These are phyloP conservation scores for Nannochloropsis salina DNA, from an alignment of 108 stramenopile species.

Conservation along the genomic window DNA sequence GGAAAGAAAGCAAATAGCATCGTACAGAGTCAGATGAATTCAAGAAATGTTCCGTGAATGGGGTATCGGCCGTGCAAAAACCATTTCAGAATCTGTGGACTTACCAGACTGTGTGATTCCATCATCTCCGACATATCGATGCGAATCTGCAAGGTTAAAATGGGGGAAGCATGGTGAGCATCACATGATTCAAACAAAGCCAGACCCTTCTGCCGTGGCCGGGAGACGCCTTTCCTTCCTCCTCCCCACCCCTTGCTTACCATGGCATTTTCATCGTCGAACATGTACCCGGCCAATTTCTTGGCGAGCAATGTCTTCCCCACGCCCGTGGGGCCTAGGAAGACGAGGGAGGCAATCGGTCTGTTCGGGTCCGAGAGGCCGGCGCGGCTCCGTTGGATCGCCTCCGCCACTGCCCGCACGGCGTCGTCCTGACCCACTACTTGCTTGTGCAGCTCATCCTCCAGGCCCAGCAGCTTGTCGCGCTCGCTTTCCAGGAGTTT, in stretches of 20 bases:
- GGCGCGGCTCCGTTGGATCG: constrained; percentile 74
- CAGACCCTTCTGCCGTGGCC: not conserved
- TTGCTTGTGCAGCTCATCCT: constrained; percentile 67
- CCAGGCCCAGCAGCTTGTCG: constrained; percentile 71
- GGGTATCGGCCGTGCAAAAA: not conserved
- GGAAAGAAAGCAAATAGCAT: not conserved
- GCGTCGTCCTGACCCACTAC: constrained; percentile 87
- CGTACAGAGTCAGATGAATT: not conserved
- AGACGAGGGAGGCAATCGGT: constrained; percentile 77
- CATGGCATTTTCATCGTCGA: constrained; percentile 84
- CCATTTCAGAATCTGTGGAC: constrained; percentile 37
- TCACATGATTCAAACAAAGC: not conserved
- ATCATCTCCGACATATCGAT: constrained; percentile 98
- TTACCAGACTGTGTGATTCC: constrained; percentile 72
- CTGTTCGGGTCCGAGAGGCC: constrained; percentile 74
- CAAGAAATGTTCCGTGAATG: not conserved
- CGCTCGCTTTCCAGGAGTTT: constrained; percentile 79
- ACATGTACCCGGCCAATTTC: constrained; percentile 74
- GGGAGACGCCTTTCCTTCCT: not conserved
- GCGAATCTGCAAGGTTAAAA: constrained; percentile 43
- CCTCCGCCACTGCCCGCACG: constrained; percentile 70
- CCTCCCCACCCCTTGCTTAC: constrained; percentile 54
- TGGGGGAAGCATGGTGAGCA: not conserved
- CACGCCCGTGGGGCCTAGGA: constrained; percentile 69
- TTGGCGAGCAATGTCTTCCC: constrained; percentile 88